Conservation (phyloP, 1,139 yeast genomes). For the Blastobotrys malaysiensis region DNA sequence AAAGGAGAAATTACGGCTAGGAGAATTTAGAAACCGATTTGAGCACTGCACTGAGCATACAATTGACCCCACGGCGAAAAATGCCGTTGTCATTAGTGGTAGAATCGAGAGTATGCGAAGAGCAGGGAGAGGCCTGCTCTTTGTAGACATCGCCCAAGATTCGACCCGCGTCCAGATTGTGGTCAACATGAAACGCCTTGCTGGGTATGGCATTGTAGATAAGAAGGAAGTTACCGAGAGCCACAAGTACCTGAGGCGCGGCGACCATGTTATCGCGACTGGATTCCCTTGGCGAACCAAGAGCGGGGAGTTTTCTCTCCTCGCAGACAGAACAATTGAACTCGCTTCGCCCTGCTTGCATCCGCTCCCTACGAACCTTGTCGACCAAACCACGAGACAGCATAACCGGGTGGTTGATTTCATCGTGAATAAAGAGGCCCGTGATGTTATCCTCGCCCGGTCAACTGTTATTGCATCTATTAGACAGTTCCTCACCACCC, state of each 20-base stretch:
- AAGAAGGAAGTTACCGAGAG: slow-evolving; percentile 3
- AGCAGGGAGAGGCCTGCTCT: slow-evolving; percentile 62
- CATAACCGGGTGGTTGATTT: slow-evolving; percentile 71
- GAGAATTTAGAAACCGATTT: slow-evolving; percentile 22
- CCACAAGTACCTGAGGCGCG: slow-evolving; percentile 52
- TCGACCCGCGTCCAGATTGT: slow-evolving; percentile 52
- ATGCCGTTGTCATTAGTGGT: slow-evolving; percentile 44
- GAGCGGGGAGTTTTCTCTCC: slow-evolving; percentile 72
- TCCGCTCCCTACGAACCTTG: slow-evolving; percentile 61
- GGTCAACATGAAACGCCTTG: slow-evolving; percentile 48
- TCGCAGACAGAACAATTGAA: slow-evolving; percentile 45
- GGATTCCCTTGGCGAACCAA: slow-evolving; percentile 75
- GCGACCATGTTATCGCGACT: slow-evolving; percentile 59
- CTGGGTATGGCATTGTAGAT: slow-evolving; percentile 13
- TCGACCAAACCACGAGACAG: slow-evolving; percentile 53
- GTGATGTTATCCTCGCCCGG: slow-evolving; percentile 49
- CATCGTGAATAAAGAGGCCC: slow-evolving; percentile 50
- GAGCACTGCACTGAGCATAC: slow-evolving; percentile 12
- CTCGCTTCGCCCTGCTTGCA: slow-evolving; percentile 66
- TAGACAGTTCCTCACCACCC: slow-evolving; percentile 49
- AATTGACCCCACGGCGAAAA: slow-evolving; percentile 11
- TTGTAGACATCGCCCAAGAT: slow-evolving; percentile 64
- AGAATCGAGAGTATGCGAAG: slow-evolving; percentile 51
- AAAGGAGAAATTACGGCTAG: slow-evolving; percentile 15
- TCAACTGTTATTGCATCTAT: slow-evolving; percentile 49